Base-by-base conservation (phyloP, 2,329 filamentous ascomycete genomes). In the Claviceps sp. region DNA sequence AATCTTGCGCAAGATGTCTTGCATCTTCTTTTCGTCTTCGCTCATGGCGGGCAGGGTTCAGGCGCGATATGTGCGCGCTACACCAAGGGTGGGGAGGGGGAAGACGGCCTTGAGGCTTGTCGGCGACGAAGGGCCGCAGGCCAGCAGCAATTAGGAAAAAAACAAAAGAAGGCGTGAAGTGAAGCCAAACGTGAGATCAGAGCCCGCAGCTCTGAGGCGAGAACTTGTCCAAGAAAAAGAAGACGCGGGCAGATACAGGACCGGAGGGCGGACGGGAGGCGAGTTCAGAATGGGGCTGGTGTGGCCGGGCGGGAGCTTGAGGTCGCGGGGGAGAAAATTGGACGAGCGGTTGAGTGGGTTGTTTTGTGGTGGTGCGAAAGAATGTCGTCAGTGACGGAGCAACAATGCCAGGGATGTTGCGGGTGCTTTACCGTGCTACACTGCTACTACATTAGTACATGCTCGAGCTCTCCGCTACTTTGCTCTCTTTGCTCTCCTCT, bases 1-100 rank as follows among this genome's bases (percentile, higher is more conserved):
- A 70, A 98, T 97, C 85, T 98, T 97, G 75, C 84, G 86, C 73
- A 86, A 82, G 72, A 98, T 89, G 69, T 88, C 86, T 71, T 82
- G 82, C 70, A 82, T 75, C 60, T 77, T 74, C 62, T 77, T 74
- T 62, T 82, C 77, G 57, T 82, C 78, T 65, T 82, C 78, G 66
- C 76, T 79, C 76, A 82, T 83, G 67, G 66, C 72, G 70, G 69
- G 67, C 64, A 65, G 59, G 61, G 59, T 62, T 53, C 13, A 5
- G 61, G 65, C 66, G 65, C 65, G 66, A 66, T 67, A 54, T 64
- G 67, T 66, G 60, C 66, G 67, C 67, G 65, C 65, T 55, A 57
- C 61, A 67, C 66, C 65, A 56, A 45, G 8, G 37, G 42, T 48
- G 40, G 47, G 37, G 46, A 47, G 46, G 41, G 40, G 47, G 37